Conservation (phyloP, 2,329 filamentous ascomycete genomes). For the Apiospora pterosperma region DNA sequence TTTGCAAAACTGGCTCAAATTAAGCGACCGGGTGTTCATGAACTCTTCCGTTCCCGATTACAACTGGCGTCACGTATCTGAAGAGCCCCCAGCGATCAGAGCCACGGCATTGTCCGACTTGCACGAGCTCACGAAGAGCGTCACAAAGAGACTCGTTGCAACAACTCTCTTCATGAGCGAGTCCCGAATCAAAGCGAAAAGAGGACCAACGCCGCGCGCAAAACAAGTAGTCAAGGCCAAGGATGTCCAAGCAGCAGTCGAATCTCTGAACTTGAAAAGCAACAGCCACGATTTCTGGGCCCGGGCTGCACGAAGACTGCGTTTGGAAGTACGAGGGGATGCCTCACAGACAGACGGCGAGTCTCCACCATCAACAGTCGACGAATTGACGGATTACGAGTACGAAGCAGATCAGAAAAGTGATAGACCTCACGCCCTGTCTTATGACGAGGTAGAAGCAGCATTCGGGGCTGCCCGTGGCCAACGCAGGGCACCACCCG, state of each 20-base stretch:
- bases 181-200: conserved; percentile 59
- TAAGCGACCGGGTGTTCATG: conserved; percentile 73
- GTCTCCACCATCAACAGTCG: conserved; percentile 5
- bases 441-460: conserved; percentile 42
- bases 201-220: conserved; percentile 18
- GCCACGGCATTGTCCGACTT: conserved; percentile 76
- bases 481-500: not conserved
- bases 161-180: conserved; percentile 67
- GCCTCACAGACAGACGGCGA: conserved; percentile 1
- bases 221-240: conserved; percentile 33
- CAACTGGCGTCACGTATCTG: conserved; percentile 64
- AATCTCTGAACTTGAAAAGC: conserved; percentile 40
- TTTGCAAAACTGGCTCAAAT: conserved; percentile 55
- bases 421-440: conserved; percentile 29
- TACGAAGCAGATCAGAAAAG: conserved; percentile 14
- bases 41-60: conserved; percentile 58
- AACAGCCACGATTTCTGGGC: conserved; percentile 44
- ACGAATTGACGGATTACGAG: conserved; percentile 6
- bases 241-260: conserved; percentile 48
- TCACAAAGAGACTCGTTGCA: conserved; percentile 69
- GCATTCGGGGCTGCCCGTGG: conserved; percentile 25
- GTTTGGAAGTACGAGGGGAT: conserved; percentile 44
- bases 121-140: conserved; percentile 60
- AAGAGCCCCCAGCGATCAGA: conserved; percentile 66
- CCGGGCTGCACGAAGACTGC: conserved; percentile 44